These are phyloP conservation scores for Nymphaea colorata DNA, from an alignment of 164 flowering plant genomes.

Conservation along the genomic window DNA sequence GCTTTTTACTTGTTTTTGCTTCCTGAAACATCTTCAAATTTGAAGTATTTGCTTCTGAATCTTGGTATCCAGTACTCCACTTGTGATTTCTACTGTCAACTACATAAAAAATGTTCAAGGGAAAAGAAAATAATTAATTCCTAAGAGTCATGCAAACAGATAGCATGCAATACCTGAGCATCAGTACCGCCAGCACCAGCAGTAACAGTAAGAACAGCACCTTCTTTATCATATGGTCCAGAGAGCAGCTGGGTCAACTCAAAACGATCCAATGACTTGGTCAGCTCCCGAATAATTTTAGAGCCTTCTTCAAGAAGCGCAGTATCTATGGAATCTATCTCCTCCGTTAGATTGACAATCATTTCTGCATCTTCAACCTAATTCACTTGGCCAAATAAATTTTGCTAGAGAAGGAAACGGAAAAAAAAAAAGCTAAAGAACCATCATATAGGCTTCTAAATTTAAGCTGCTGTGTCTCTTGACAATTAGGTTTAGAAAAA, in stretches of 20 bases:
- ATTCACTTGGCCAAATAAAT: slow-evolving; percentile 1
- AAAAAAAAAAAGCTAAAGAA: not conserved
- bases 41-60: too few relatives aligned
- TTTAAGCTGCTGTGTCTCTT: not conserved
- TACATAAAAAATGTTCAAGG: not conserved
- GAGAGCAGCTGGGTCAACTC: slow-evolving; percentile 89
- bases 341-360: slow-evolving; percentile 74
- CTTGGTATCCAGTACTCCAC: too few relatives aligned
- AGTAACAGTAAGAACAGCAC: slow-evolving; percentile 70
- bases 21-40: too few relatives aligned
- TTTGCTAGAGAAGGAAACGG: not conserved
- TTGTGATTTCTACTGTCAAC: too few relatives aligned
- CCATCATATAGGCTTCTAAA: not conserved
- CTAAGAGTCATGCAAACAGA: not conserved
- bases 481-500: not conserved
- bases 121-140: not conserved
- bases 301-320: slow-evolving; percentile 82
- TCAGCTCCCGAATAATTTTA: slow-evolving; percentile 41
- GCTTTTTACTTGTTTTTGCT: too few relatives aligned
- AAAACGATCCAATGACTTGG: slow-evolving; percentile 65
- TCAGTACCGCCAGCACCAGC: slow-evolving; percentile 99
- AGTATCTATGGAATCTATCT: slow-evolving; percentile 75
- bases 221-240: slow-evolving; percentile 96
- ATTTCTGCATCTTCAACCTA: slow-evolving; percentile 93
- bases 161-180: slow-evolving; percentile 61